Evolutionary conservation across 805 yeast species (phyloP), one percentile per base, ranked within the genome.

Genomic region (Saturnispora gosingensis): DNA sequence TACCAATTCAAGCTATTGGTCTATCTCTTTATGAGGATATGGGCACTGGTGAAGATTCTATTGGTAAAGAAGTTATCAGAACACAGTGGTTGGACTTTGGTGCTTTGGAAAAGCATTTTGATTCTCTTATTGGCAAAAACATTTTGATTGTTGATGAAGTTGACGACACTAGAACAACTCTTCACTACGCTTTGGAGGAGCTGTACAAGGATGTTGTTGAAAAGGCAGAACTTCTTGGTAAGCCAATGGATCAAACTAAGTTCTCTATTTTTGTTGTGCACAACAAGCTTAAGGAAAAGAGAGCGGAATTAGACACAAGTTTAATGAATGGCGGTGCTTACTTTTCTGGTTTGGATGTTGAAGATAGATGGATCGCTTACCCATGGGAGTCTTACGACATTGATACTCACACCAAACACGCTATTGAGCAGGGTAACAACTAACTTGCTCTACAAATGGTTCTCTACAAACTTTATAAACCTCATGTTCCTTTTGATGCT

Each of bases 81-180:
- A 88, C 95, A 24, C 96, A 88, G 71, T 88, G 96, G 96, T 76
- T 88, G 45, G 95, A 88, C 64, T 85, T 87, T 67, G 82, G 85
- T 57, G 79, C 85, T 46, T 71, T 85, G 49, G 76, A 74, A 47
- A 74, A 80, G 67, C 87, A 82, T 67, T 80, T 83, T 58, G 85
- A 83, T 58, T 82, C 87, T 45, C 73, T 88, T 56, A 82, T 88
- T 53, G 95, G 95, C 59, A 88, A 87, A 69, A 82, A 81, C 64
- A 75, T 88, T 38, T 70, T 88, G 58, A 85, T 88, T 60, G 93
- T 88, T 35, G 96, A 88, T 67, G 96, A 88, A 71, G 96, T 88
- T 45, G 96, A 88, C 67, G 96, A 88, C 65, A 86, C 95, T 24
- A 83, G 96, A 74, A 88, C 96, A 49, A 88, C 96, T 2, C 72